Evolutionary conservation across 2,329 filamentous ascomycete species (phyloP), one percentile per base, ranked within the genome.

Genomic region (Westerdykella ornata): DNA sequence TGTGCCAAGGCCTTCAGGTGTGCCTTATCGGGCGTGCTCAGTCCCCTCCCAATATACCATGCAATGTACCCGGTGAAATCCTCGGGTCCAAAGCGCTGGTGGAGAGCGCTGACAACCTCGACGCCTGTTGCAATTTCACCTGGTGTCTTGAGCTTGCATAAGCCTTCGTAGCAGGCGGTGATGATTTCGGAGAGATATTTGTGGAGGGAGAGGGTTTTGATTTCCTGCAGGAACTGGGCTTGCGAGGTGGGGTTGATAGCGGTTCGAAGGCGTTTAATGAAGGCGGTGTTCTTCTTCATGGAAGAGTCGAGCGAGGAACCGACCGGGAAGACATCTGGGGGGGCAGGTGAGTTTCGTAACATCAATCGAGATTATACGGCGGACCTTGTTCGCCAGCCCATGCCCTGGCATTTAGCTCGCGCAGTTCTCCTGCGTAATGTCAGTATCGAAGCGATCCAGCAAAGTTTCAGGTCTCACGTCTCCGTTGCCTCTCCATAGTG

Each of bases 161-260:
- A 77, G 7, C 90, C 90, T 68, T 97, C 90, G 64, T 90, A 95
- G 71, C 88, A 94, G 46, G 90, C 90, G 16, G 89, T 89, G 56
- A 96, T 88, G 53, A 97, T 94, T 69, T 97, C 90, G 53, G 90
- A 96, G 13, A 97, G 80, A 68, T 97, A 97, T 65, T 95, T 96
- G 75, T 90, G 87, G 38, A 97, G 77, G 53, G 89, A 96, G 19
- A 97, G 76, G 18, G 87, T 85, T 56, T 85, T 83, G 56, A 95
- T 89, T 63, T 97, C 90, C 63, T 90, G 81, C 36, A 95, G 72
- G 68, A 97, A 94, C 44, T 88, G 92, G 52, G 78, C 74, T 41
- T 89, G 80, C 41, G 85, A 86, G 42, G 88, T 75, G 37, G 86
- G 72, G 49, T 85, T 89, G 49, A 97, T 82, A 45, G 88, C 86